These are phyloP conservation scores for Colletotrichum sp. DNA, from an alignment of 2,329 filamentous ascomycete genomes.

Conservation along the genomic window DNA sequence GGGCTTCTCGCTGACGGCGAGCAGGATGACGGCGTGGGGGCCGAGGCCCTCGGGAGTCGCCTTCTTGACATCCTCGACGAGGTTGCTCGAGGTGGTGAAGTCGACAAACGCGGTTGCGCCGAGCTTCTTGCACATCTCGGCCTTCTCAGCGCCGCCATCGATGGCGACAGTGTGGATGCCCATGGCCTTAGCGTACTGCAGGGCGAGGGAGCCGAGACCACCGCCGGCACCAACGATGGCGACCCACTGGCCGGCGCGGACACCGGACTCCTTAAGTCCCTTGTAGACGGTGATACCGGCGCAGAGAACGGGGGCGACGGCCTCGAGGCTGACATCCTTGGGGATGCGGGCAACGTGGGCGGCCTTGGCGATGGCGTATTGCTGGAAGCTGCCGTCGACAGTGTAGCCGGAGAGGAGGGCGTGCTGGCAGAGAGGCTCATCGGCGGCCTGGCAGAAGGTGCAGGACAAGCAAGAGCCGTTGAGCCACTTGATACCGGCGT, in stretches of 20 bases:
- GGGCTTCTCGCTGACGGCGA: conserved; percentile 87
- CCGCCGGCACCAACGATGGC: conserved; percentile 89
- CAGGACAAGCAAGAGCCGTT: conserved; percentile 87
- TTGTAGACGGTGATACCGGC: conserved; percentile 91
- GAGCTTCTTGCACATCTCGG: conserved; percentile 69
- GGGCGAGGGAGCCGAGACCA: conserved; percentile 78
- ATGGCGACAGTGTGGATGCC: conserved; percentile 82
- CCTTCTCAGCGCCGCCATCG: conserved; percentile 84
- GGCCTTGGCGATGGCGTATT: conserved; percentile 84
- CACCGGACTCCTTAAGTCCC: conserved; percentile 84
- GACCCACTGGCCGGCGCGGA: conserved; percentile 75
- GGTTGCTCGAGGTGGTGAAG: conserved; percentile 76
- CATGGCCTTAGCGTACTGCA: conserved; percentile 93
- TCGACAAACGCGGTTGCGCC: conserved; percentile 81
- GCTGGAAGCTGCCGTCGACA: conserved; percentile 89
- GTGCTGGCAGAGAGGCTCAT: conserved; percentile 83
- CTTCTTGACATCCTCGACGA: conserved; percentile 84
- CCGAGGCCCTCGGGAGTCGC: conserved; percentile 82
- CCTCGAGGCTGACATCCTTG: conserved; percentile 77
- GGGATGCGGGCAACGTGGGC: conserved; percentile 84
- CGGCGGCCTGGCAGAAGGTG: conserved; percentile 79
- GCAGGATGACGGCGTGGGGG: conserved; percentile 84
- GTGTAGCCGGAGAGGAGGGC: conserved; percentile 87
- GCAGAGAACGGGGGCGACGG: conserved; percentile 80
- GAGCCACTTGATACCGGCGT: conserved; percentile 92